Percentiles rank a stretch among this genome's conserved stretches.
Conservation (phyloP, 495 filamentous ascomycete species). For the Penicillium longicatenatum region DNA sequence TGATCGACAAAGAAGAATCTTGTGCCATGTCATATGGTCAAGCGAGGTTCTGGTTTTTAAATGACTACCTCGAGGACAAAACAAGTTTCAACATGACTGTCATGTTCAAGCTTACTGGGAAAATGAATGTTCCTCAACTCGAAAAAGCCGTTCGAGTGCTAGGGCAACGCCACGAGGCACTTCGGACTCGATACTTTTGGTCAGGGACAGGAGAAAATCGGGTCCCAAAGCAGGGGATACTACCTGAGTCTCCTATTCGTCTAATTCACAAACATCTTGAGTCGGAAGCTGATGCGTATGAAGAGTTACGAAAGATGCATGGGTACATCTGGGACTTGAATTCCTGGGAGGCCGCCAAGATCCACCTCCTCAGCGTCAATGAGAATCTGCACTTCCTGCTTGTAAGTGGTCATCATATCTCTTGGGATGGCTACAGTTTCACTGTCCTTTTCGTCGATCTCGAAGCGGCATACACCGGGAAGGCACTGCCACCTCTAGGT, state of each 20-base stretch:
- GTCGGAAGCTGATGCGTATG: too few relatives aligned
- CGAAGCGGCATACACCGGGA: background rate
- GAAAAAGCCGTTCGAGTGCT: conserved; percentile 31
- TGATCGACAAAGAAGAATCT: too few relatives aligned
- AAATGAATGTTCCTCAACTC: conserved; percentile 18
- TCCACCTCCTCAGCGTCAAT: background rate
- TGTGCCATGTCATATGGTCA: conserved; percentile 10
- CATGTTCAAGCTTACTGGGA: conserved; percentile 3
- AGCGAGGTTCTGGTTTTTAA: conserved; percentile 45
- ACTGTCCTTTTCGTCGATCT: background rate
- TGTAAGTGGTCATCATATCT: background rate
- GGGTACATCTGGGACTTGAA: background rate
- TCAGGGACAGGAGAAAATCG: too few relatives aligned
- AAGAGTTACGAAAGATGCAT: background rate
- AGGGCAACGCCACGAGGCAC: conserved; percentile 36
- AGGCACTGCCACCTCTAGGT: background rate
- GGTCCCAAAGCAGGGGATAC: too few relatives aligned
- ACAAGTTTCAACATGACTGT: conserved; percentile 37
- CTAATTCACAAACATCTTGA: too few relatives aligned
- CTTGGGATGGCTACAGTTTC: background rate
- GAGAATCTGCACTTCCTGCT: background rate
- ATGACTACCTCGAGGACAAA: conserved; percentile 31
- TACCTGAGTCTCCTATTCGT: too few relatives aligned
- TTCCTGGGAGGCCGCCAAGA: background rate
- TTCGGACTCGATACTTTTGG: conserved; percentile 38